phyloP scores from a whole-genome alignment of 1,284 basidiomycete genomes.

The Omphalotus olearius region DNA sequence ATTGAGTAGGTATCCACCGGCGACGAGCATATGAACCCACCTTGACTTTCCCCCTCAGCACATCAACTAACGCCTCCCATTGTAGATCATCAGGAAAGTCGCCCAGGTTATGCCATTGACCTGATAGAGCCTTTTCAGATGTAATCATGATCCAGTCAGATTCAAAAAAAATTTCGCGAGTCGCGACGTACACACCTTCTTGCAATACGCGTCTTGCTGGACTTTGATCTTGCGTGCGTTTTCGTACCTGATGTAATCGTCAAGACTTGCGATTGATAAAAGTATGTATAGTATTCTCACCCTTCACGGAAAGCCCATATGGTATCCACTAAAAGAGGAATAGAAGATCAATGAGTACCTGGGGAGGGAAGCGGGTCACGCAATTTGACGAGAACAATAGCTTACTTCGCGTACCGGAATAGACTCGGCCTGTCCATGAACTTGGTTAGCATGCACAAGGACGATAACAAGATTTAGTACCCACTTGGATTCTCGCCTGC shows the following conservation, averaged over 20 bases:
- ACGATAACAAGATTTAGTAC: neutral
- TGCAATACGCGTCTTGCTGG: constrained; percentile 60
- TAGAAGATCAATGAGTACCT: constrained; percentile 16
- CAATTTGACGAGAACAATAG: neutral
- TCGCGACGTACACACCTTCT: constrained; percentile 20
- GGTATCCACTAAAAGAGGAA: constrained; percentile 38
- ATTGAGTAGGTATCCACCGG: too few relatives aligned
- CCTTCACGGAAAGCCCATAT: constrained; percentile 55
- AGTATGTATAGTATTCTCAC: neutral
- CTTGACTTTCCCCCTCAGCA: constrained; percentile 78
- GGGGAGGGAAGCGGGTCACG: constrained; percentile 18
- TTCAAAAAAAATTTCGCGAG: too few relatives aligned
- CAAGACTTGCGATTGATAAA: neutral
- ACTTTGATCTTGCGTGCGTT: constrained; percentile 60
- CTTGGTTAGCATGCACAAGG: neutral
- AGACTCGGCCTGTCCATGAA: constrained; percentile 2
- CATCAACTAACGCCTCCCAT: constrained; percentile 86
- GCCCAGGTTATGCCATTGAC: neutral
- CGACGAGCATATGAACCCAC: too few relatives aligned
- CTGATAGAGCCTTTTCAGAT: neutral
- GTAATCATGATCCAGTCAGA: too few relatives aligned
- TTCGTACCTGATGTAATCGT: constrained; percentile 35
- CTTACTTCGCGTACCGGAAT: constrained; percentile 32
- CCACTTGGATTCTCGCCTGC: constrained; percentile 8
- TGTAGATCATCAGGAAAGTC: constrained; percentile 66